Evolutionary conservation across 352 stramenopile genomes (phyloP).

Genomic region (Thraustochytrium sp.): DNA sequence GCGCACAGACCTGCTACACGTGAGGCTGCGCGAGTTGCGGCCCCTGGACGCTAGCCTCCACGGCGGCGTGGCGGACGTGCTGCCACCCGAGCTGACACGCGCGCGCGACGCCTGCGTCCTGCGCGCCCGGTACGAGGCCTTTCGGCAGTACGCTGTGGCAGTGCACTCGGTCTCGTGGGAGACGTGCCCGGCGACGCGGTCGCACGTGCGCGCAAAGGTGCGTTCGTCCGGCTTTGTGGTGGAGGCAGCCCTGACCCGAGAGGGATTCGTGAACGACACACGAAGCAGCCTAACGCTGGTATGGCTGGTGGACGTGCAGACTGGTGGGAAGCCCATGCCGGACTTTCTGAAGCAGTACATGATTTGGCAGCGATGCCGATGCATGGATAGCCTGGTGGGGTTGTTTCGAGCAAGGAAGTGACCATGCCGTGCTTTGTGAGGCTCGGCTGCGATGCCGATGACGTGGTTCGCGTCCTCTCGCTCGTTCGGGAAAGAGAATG

Average conservation of each 20-base stretch:
- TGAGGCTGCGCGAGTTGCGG: neutral
- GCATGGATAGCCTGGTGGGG: slow-evolving; percentile 3
- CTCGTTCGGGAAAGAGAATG: no score
- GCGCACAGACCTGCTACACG: neutral
- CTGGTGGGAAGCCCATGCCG: neutral
- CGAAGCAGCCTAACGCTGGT: neutral
- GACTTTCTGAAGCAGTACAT: slow-evolving; percentile 32
- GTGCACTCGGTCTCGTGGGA: neutral
- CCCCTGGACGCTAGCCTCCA: neutral
- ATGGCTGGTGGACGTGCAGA: slow-evolving; percentile 1
- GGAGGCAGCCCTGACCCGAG: neutral
- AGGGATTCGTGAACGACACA: slow-evolving; percentile 8
- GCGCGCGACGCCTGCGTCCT: neutral
- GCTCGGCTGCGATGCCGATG: no score
- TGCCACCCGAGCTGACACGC: neutral
- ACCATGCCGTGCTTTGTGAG: neutral
- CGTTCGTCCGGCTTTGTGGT: slow-evolving; percentile 22
- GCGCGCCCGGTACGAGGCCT: neutral
- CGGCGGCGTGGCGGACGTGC: neutral
- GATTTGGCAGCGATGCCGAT: neutral
- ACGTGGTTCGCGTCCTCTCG: neutral
- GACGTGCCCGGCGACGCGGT: neutral
- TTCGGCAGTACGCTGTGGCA: slow-evolving; percentile 5
- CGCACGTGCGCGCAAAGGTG: neutral
- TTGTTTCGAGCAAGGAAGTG: neutral